Percentiles rank a stretch among this genome's conserved stretches.
These are phyloP conservation scores for Plantago lanceolata DNA, from an alignment of 305 asterid species.

Conservation along the genomic window DNA sequence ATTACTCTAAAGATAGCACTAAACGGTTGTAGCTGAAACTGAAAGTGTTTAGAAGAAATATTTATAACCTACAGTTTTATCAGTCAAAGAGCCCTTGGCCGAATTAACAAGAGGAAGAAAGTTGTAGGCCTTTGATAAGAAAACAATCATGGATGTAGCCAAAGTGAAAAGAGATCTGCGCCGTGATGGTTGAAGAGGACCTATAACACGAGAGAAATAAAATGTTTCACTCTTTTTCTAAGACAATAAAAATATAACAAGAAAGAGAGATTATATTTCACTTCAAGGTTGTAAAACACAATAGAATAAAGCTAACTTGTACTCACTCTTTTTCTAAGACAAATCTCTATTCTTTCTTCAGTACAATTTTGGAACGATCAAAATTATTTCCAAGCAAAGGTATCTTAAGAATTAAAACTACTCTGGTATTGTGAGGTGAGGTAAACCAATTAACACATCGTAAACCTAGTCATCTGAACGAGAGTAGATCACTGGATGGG, in stretches of 20 bases:
- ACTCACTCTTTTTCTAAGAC: no score
- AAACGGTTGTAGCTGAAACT: conserved; percentile 20
- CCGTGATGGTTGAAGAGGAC: conserved; percentile 63
- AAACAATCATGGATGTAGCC: conserved; percentile 72
- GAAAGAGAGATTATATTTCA: no score
- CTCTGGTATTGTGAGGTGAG: not conserved
- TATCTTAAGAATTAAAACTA: conserved; percentile 17
- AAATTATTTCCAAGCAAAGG: conserved; percentile 13
- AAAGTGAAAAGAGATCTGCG: conserved; percentile 67
- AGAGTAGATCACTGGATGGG: not conserved
- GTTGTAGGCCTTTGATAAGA: conserved; percentile 59
- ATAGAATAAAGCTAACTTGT: no score
- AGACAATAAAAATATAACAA: not conserved
- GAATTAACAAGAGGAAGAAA: conserved; percentile 45
- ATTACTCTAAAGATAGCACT: conserved; percentile 15
- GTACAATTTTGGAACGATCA: conserved; percentile 8
- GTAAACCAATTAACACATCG: conserved; percentile 15
- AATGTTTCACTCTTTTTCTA: no score
- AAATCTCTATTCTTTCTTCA: no score
- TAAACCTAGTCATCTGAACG: not conserved
- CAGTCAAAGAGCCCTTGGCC: conserved; percentile 54
- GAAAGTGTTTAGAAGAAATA: conserved; percentile 19
- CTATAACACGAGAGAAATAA: conserved; percentile 37
- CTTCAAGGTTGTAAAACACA: no score
- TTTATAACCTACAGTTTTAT: conserved; percentile 49